A percentile compares a stretch with the other conserved stretches of the same genome.
phyloP scores from a whole-genome alignment of 2,329 filamentous ascomycete genomes.

The Colletotrichum echinochloae region DNA sequence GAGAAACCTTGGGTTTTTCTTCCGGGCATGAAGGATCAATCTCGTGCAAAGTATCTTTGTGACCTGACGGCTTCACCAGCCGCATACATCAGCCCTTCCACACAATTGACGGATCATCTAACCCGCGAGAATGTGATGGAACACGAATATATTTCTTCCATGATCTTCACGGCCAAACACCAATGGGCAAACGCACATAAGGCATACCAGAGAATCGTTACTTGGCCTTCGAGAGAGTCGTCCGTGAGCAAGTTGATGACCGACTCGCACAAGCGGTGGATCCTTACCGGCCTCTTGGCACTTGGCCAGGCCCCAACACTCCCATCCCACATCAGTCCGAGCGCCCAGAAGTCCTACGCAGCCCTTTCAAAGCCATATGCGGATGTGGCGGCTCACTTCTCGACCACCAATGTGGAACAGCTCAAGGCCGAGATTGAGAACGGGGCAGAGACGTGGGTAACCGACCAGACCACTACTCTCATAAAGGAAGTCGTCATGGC shows the following conservation, averaged over 20 bases:
- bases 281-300: slow-evolving; percentile 79
- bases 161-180: slow-evolving; percentile 71
- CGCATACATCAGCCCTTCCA: slow-evolving; percentile 70
- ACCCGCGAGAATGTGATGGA: slow-evolving; percentile 68
- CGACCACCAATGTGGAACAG: slow-evolving; percentile 62
- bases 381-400: slow-evolving; percentile 76
- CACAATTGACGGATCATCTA: slow-evolving; percentile 68
- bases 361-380: slow-evolving; percentile 77
- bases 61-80: slow-evolving; percentile 59
- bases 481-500: slow-evolving; percentile 76
- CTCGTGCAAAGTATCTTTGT: slow-evolving; percentile 56
- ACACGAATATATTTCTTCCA: slow-evolving; percentile 74
- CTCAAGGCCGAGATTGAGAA: slow-evolving; percentile 74
- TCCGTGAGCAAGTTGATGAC: slow-evolving; percentile 82
- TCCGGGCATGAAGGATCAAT: slow-evolving; percentile 59
- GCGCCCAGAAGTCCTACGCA: slow-evolving; percentile 68
- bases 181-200: slow-evolving; percentile 73
- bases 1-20: slow-evolving; percentile 76
- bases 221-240: slow-evolving; percentile 72
- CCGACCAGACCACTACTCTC: slow-evolving; percentile 80
- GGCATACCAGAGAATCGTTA: slow-evolving; percentile 74
- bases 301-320: slow-evolving; percentile 69
- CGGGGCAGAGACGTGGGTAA: slow-evolving; percentile 69
- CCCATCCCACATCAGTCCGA: slow-evolving; percentile 67
- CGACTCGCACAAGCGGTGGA: slow-evolving; percentile 93